A percentile compares a stretch with the other conserved stretches of the same genome.
These are phyloP conservation scores for Lentinula edodes DNA, from an alignment of 768 basidiomycete genomes.

Conservation along the genomic window DNA sequence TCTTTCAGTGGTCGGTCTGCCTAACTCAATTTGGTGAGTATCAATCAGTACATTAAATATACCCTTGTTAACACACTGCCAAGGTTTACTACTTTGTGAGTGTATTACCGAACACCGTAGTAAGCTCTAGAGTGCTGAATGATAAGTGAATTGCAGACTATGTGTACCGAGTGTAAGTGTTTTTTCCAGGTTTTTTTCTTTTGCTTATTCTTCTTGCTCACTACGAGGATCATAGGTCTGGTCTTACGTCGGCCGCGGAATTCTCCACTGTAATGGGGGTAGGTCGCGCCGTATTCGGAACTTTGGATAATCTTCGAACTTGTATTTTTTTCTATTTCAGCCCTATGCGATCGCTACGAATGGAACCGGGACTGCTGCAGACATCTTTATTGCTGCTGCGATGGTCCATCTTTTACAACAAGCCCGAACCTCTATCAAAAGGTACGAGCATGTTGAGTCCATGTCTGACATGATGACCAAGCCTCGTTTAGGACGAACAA, in stretches of 20 bases:
- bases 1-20: neutral
- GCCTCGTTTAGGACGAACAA: neutral
- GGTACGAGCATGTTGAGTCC: neutral
- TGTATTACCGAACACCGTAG: neutral
- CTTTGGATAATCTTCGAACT: neutral
- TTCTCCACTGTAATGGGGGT: neutral
- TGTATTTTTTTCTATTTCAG: neutral
- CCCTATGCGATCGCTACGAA: neutral
- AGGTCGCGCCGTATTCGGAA: neutral
- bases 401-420: conserved; percentile 1
- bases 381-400: neutral
- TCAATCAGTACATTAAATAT: neutral
- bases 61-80: neutral
- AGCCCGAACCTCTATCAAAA: neutral
- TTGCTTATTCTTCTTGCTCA: neutral
- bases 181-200: neutral
- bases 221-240: neutral
- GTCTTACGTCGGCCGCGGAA: neutral
- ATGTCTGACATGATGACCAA: too few species aligned
- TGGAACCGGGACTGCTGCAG: neutral
- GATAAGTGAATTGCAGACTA: neutral
- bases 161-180: conserved; percentile 1
- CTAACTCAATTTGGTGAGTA: conserved; percentile 4
- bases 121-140: neutral
- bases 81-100: conserved; percentile 1